A percentile compares a stretch with the other conserved stretches of the same genome.
phyloP scores from a whole-genome alignment of 2,329 filamentous ascomycete species.

The Nemania sp. region DNA sequence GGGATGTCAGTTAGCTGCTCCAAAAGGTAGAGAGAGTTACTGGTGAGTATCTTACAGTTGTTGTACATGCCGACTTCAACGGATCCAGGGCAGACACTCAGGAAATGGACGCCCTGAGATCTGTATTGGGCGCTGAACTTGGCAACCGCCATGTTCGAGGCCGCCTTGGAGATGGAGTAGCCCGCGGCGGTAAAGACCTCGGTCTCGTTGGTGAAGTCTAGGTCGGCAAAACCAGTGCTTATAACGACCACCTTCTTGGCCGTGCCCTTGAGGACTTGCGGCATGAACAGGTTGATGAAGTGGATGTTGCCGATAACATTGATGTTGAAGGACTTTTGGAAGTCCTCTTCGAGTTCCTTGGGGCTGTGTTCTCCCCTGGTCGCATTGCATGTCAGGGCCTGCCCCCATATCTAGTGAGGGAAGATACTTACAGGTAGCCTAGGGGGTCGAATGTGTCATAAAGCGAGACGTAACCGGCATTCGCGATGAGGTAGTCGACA shows the following conservation, averaged over 20 bases:
- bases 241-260: slow-evolving; percentile 43
- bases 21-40: no score
- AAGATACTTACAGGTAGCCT: no score
- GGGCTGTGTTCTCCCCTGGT: not conserved
- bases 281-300: slow-evolving; percentile 57
- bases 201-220: slow-evolving; percentile 49
- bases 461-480: not conserved
- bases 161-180: slow-evolving; percentile 50
- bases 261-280: slow-evolving; percentile 54
- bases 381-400: no score
- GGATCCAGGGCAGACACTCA: slow-evolving; percentile 7
- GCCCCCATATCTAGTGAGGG: no score
- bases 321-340: not conserved
- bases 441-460: not conserved
- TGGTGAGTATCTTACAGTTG: no score
- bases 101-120: slow-evolving; percentile 6
- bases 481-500: slow-evolving; percentile 5
- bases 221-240: slow-evolving; percentile 54
- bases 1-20: no score
- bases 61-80: not conserved
- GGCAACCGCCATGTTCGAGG: slow-evolving; percentile 21
- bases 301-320: slow-evolving; percentile 60
- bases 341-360: not conserved
- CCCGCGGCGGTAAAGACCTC: slow-evolving; percentile 25
- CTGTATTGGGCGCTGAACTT: slow-evolving; percentile 13